Evolutionary conservation across 2,329 filamentous ascomycete species (phyloP).

Genomic region (Helotiales sp.): DNA sequence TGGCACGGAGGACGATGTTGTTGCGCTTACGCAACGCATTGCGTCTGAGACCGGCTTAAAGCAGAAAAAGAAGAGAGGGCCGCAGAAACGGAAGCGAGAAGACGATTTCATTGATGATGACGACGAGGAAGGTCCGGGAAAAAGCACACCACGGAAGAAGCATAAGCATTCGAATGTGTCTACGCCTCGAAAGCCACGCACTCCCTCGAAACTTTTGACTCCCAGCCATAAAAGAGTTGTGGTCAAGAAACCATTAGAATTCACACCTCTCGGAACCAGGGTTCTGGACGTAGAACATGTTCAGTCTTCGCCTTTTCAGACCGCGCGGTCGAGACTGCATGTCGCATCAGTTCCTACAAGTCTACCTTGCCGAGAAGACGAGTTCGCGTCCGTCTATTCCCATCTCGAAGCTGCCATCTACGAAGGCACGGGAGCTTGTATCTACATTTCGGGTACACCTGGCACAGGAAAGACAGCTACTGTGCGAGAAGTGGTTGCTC

Average conservation of each 20-base stretch:
- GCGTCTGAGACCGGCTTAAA: slow-evolving; percentile 72
- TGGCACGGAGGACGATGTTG: slow-evolving; percentile 28
- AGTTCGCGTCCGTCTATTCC: slow-evolving; percentile 89
- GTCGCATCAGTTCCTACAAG: slow-evolving; percentile 90
- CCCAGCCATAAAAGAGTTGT: slow-evolving; percentile 68
- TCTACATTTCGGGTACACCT: slow-evolving; percentile 98
- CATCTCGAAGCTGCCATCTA: slow-evolving; percentile 93
- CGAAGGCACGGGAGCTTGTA: slow-evolving; percentile 90
- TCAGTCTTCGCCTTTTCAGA: slow-evolving; percentile 84
- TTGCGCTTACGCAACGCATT: slow-evolving; percentile 42
- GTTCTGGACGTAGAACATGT: slow-evolving; percentile 74
- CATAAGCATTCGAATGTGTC: slow-evolving; percentile 47
- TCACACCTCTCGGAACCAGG: slow-evolving; percentile 91
- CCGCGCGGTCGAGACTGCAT: slow-evolving; percentile 85
- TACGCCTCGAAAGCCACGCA: slow-evolving; percentile 38
- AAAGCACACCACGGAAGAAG: slow-evolving; percentile 55
- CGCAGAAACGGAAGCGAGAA: slow-evolving; percentile 30
- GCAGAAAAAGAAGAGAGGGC: slow-evolving; percentile 40
- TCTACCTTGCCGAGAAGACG: slow-evolving; percentile 86
- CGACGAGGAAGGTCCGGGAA: slow-evolving; percentile 23
- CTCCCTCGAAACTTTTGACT: slow-evolving; percentile 49
- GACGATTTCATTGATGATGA: slow-evolving; percentile 34
- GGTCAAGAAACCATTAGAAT: slow-evolving; percentile 87
- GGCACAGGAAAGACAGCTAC: slow-evolving; percentile 98
- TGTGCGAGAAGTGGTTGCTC: slow-evolving; percentile 88